Evolutionary conservation across 176 grass and related monocot genomes (phyloP).

Genomic region (Lolium perenne): DNA sequence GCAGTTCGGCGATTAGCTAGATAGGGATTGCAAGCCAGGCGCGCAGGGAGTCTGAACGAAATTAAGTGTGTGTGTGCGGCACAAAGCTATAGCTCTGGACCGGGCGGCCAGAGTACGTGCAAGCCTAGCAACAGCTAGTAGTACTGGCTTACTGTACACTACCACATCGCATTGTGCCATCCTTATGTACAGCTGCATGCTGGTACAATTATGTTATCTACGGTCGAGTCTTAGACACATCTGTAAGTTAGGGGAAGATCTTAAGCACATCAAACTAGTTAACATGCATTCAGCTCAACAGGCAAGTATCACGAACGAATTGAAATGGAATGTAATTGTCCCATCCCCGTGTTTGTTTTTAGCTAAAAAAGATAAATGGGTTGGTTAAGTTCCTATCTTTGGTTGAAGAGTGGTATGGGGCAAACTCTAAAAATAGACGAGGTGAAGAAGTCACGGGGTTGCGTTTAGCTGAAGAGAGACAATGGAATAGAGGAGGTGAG

Average conservation of each 20-base stretch:
- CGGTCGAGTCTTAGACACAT: background rate
- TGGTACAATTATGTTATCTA: background rate
- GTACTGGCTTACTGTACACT: background rate
- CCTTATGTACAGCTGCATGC: background rate
- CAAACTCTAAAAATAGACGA: too few species aligned
- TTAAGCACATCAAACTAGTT: background rate
- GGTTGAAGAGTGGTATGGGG: too few species aligned
- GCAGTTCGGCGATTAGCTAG: background rate
- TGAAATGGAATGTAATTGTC: too few species aligned
- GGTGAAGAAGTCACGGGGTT: too few species aligned
- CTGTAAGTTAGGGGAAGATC: background rate
- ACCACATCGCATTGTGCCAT: background rate
- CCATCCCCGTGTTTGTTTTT: too few species aligned
- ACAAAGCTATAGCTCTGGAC: constrained; percentile 4
- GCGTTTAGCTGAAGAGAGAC: too few species aligned
- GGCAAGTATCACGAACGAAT: background rate
- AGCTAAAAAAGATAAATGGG: too few species aligned
- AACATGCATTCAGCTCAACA: background rate
- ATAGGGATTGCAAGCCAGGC: background rate
- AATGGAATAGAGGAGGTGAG: too few species aligned
- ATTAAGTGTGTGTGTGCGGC: constrained; percentile 6
- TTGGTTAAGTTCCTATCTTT: too few species aligned
- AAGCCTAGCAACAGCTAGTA: background rate
- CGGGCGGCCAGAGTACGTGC: background rate
- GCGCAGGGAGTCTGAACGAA: background rate